phyloP scores from a whole-genome alignment of 2,329 filamentous ascomycete species.

The Aspergillus intermedius region DNA sequence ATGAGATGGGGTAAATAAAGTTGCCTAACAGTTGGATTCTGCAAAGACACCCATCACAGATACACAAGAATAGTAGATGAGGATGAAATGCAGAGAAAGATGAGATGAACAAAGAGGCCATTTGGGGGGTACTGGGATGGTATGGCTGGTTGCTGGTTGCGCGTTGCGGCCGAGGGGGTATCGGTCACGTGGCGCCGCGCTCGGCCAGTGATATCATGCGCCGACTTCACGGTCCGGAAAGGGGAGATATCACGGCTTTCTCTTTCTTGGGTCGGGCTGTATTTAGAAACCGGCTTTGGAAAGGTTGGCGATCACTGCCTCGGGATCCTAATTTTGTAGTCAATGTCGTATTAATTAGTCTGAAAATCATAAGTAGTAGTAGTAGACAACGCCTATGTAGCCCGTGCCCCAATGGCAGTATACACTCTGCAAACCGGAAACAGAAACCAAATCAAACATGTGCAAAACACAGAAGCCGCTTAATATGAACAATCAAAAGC shows the following conservation, averaged over 20 bases:
- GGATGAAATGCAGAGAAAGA: slow-evolving; percentile 6
- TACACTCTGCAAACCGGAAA: slow-evolving; percentile 10
- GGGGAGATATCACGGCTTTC: slow-evolving; percentile 3
- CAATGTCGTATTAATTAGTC: slow-evolving; percentile 28
- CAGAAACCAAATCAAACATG: slow-evolving; percentile 5
- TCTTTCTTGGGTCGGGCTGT: slow-evolving; percentile 1
- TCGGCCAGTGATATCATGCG: slow-evolving; percentile 35
- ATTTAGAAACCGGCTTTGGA: slow-evolving; percentile 20
- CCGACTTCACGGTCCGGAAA: slow-evolving; percentile 31
- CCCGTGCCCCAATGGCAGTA: slow-evolving; percentile 19
- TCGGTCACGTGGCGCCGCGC: slow-evolving; percentile 30
- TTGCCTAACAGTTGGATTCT: slow-evolving; percentile 5
- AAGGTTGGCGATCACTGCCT: slow-evolving; percentile 23
- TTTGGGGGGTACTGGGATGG: slow-evolving; percentile 5
- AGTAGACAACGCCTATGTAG: slow-evolving; percentile 25
- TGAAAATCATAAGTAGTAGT: slow-evolving; percentile 4
- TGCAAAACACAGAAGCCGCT: slow-evolving; percentile 8
- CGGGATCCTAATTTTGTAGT: slow-evolving; percentile 21
- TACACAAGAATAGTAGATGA: slow-evolving; percentile 6
- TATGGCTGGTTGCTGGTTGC: slow-evolving; percentile 12
- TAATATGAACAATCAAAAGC: slow-evolving; percentile 18
- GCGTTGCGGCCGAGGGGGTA: slow-evolving; percentile 18
- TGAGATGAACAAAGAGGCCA: slow-evolving; percentile 9
- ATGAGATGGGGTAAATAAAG: slow-evolving; percentile 4
- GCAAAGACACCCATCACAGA: slow-evolving; percentile 12